phyloP scores from a whole-genome alignment of 176 grass and related monocot genomes.

The Aechmea fasciata region DNA sequence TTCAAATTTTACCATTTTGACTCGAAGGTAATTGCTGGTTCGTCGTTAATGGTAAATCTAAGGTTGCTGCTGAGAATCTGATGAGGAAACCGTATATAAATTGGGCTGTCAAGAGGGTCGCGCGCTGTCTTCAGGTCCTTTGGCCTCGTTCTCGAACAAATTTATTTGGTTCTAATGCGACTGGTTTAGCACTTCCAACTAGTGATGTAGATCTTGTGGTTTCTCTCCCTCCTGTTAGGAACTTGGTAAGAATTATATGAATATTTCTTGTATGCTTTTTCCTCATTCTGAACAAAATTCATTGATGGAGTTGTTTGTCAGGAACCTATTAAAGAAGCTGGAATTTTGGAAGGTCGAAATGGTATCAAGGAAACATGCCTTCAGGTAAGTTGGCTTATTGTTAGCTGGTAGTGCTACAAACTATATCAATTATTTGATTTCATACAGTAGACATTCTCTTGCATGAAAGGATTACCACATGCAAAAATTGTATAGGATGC shows the following conservation, averaged over 20 bases:
- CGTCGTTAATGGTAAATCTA: slow-evolving; percentile 20
- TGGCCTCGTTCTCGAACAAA: slow-evolving; percentile 96
- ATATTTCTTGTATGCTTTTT: neutral
- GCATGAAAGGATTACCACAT: too few species aligned
- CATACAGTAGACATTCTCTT: too few species aligned
- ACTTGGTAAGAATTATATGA: slow-evolving; percentile 60
- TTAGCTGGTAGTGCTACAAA: neutral
- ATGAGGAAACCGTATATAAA: slow-evolving; percentile 71
- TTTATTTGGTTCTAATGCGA: slow-evolving; percentile 90
- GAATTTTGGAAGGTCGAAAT: slow-evolving; percentile 99
- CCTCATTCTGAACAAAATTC: slow-evolving; percentile 17
- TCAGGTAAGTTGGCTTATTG: slow-evolving; percentile 45
- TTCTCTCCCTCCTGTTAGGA: slow-evolving; percentile 87
- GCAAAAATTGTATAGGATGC: neutral
- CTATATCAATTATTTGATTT: slow-evolving; percentile 7
- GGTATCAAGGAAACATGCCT: slow-evolving; percentile 98
- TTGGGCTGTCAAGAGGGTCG: slow-evolving; percentile 94
- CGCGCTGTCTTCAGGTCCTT: slow-evolving; percentile 77
- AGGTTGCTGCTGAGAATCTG: slow-evolving; percentile 84
- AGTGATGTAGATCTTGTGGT: slow-evolving; percentile 97
- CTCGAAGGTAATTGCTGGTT: slow-evolving; percentile 21
- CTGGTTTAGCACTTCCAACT: slow-evolving; percentile 87
- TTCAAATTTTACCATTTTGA: neutral
- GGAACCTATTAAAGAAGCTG: slow-evolving; percentile 99
- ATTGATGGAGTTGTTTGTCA: slow-evolving; percentile 34